A percentile compares a stretch with the other conserved stretches of the same genome.
Conservation (phyloP, 164 flowering plant genomes). For the Tetracentron sinense region DNA sequence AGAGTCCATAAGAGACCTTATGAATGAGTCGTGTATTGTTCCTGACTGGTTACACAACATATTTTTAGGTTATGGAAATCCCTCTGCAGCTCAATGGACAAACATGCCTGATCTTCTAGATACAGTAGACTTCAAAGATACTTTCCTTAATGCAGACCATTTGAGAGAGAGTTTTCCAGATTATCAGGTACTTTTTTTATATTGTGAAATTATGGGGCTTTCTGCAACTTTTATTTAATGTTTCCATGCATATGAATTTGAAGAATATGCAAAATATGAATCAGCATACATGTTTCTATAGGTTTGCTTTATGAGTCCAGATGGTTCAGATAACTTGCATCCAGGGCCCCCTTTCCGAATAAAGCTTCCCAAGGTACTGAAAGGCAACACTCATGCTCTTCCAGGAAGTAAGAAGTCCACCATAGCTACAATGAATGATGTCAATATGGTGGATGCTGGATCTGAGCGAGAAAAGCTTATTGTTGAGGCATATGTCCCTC, state of each 20-base stretch:
- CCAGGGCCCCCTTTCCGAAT: slow-evolving; percentile 85
- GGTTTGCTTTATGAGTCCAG: slow-evolving; percentile 67
- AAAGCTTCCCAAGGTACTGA: slow-evolving; percentile 53
- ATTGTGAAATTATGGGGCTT: neutral
- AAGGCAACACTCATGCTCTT: slow-evolving; percentile 50
- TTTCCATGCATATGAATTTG: neutral
- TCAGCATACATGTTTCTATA: slow-evolving; percentile 13
- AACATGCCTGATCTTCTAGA: slow-evolving; percentile 91
- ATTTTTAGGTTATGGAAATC: slow-evolving; percentile 96
- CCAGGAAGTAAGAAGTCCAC: slow-evolving; percentile 53
- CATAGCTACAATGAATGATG: slow-evolving; percentile 27
- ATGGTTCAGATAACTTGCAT: slow-evolving; percentile 57
- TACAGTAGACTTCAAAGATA: slow-evolving; percentile 87
- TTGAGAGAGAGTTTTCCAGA: slow-evolving; percentile 63
- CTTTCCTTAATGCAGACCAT: slow-evolving; percentile 84
- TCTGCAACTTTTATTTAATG: neutral
- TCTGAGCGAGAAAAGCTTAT: slow-evolving; percentile 49
- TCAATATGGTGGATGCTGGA: slow-evolving; percentile 30
- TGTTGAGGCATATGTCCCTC: slow-evolving; percentile 88
- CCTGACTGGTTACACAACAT: slow-evolving; percentile 95
- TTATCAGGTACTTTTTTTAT: slow-evolving; percentile 53
- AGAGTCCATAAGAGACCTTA: slow-evolving; percentile 96
- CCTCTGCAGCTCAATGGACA: slow-evolving; percentile 97
- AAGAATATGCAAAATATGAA: neutral
- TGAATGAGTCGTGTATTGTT: slow-evolving; percentile 98